These are phyloP conservation scores for Parachaetomium inaequale DNA, from an alignment of 495 filamentous ascomycete species.

Conservation along the genomic window DNA sequence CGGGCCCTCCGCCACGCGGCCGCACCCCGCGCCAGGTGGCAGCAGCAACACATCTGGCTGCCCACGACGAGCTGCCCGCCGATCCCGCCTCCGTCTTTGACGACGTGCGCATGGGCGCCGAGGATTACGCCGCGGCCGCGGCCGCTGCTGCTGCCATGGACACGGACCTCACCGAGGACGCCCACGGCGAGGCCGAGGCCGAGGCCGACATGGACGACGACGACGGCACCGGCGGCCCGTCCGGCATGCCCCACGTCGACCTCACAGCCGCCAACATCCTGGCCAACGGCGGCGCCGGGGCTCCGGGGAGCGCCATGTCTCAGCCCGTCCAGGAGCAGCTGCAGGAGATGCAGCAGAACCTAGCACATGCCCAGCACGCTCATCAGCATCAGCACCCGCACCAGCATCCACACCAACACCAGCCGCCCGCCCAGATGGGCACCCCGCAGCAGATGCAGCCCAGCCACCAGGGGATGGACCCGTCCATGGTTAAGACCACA, in stretches of 20 bases:
- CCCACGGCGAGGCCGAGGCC: constrained; percentile 33
- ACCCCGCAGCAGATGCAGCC: constrained; percentile 28
- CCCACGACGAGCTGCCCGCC: constrained; percentile 53
- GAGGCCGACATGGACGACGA: constrained; percentile 34
- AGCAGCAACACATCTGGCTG: constrained; percentile 20
- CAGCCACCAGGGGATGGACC: constrained; percentile 34
- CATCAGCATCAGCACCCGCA: constrained; percentile 27
- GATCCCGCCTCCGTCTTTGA: constrained; percentile 53
- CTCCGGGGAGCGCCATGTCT: constrained; percentile 4
- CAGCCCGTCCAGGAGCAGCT: constrained; percentile 26
- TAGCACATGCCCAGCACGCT: constrained; percentile 24
- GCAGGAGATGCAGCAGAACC: constrained; percentile 17
- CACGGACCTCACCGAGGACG: constrained; percentile 27
- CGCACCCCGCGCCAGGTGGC: constrained; percentile 29
- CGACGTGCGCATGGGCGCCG: constrained; percentile 37
- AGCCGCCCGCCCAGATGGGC: constrained; percentile 24
- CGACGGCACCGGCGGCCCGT: constrained; percentile 19
- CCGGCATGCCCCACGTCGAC: constrained; percentile 33
- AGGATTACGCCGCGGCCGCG: constrained; percentile 41
- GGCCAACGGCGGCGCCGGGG: constrained; percentile 26
- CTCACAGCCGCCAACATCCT: constrained; percentile 32
- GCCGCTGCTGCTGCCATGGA: constrained; percentile 40
- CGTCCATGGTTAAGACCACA: constrained; percentile 35
- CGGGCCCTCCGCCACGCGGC: constrained; percentile 30
- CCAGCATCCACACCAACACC: constrained; percentile 24